Evolutionary conservation across 2,329 filamentous ascomycete species (phyloP).

Genomic region (Lasiodiplodia gonubiensis): DNA sequence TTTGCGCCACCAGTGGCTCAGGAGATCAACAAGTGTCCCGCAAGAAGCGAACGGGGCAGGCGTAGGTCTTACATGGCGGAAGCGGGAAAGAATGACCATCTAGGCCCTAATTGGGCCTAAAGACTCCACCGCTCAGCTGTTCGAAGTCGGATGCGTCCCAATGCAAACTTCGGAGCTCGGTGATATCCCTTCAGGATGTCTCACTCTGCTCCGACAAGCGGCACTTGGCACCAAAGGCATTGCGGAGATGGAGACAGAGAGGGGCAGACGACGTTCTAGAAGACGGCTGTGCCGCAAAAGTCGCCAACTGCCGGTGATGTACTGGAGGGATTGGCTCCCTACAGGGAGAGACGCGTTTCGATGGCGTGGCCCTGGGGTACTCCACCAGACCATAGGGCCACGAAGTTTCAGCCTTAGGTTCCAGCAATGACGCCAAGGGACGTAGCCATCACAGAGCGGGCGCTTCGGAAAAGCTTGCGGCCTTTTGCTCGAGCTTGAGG

Average conservation of each 20-base stretch:
- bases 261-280: conserved; percentile 17
- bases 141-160: neutral
- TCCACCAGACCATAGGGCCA: neutral
- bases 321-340: neutral
- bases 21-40: conserved; percentile 15
- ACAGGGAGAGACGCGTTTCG: neutral
- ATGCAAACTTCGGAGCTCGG: conserved; percentile 11
- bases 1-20: conserved; percentile 5
- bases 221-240: conserved; percentile 1
- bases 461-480: conserved; percentile 2
- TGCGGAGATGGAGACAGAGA: neutral
- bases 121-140: conserved; percentile 8
- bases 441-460: neutral
- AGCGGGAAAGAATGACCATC: neutral
- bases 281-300: neutral
- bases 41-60: conserved; percentile 17
- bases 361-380: conserved; percentile 12
- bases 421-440: neutral
- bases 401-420: neutral
- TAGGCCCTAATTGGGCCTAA: conserved; percentile 2
- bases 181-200: conserved; percentile 16
- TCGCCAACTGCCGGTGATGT: neutral
- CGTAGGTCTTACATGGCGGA: neutral
- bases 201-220: conserved; percentile 5
- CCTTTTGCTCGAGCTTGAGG: neutral